These are phyloP conservation scores for Triadica sebifera DNA, from an alignment of 345 rosid genomes.

Conservation along the genomic window DNA sequence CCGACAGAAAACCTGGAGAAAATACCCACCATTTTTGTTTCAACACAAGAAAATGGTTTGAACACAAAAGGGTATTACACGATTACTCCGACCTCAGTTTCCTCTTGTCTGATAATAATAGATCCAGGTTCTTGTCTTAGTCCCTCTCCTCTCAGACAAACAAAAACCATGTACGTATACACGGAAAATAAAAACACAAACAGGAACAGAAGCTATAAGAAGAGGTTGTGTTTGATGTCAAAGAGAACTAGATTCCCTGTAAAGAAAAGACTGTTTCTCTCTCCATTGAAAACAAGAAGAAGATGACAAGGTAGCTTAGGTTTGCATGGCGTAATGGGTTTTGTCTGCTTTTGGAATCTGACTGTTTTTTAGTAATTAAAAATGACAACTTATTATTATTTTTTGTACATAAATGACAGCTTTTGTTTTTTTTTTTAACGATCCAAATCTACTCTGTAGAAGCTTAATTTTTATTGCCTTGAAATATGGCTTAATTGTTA, in stretches of 20 bases:
- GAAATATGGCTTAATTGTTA: too few relatives aligned
- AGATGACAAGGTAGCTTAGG: constrained; percentile 6
- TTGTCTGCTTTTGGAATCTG: constrained; percentile 31
- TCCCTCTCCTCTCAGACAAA: background rate
- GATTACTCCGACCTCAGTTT: constrained; percentile 14
- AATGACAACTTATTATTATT: too few relatives aligned
- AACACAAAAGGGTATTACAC: constrained; percentile 14
- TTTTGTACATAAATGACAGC: too few relatives aligned
- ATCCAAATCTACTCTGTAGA: too few relatives aligned
- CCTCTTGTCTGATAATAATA: background rate
- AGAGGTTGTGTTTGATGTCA: background rate
- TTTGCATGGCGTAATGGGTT: constrained; percentile 40
- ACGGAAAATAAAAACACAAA: background rate
- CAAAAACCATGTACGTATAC: background rate
- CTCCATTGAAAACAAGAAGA: background rate
- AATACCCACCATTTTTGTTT: constrained; percentile 67
- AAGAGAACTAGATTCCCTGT: background rate
- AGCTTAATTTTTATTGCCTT: too few relatives aligned
- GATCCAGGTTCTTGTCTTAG: background rate
- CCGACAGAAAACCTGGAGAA: constrained; percentile 83
- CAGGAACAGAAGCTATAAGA: too few relatives aligned
- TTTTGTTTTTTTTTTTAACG: background rate
- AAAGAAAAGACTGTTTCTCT: background rate
- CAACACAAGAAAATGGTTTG: background rate
- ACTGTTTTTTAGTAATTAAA: background rate